Evolutionary conservation across 352 stramenopile species (phyloP).

Genomic region (Achlya hypogyna): DNA sequence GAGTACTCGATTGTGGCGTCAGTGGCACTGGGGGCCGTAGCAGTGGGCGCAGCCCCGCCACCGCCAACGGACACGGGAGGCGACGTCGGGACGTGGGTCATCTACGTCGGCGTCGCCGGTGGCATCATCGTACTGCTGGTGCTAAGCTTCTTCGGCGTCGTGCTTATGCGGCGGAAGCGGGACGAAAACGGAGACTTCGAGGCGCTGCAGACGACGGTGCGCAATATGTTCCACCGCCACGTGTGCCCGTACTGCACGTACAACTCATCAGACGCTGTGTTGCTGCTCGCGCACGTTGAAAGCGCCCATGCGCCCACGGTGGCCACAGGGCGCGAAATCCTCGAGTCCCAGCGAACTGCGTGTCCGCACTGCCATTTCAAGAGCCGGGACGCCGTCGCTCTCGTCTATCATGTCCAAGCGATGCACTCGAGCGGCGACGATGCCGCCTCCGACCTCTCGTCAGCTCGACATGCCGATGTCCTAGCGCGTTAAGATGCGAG

Average conservation of each 20-base stretch:
- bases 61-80: background rate
- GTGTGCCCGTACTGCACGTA: constrained; percentile 1
- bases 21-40: background rate
- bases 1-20: constrained; percentile 9
- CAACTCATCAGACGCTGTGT: background rate
- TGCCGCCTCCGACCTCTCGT: too few species aligned
- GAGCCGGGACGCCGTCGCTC: background rate
- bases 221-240: background rate
- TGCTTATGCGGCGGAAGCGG: background rate
- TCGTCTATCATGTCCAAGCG: background rate
- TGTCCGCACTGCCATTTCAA: constrained; percentile 15
- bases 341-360: background rate
- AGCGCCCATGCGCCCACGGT: background rate
- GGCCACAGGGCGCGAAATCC: background rate
- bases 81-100: background rate
- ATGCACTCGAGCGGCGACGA: background rate
- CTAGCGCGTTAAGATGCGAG: too few species aligned
- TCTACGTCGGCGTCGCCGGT: background rate
- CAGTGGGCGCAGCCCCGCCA: background rate
- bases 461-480: too few species aligned
- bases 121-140: background rate
- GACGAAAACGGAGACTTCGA: background rate
- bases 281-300: background rate
- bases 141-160: background rate
- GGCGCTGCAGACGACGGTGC: background rate